These are phyloP conservation scores for Allium sativum DNA, from an alignment of 106 monocot genomes.

Conservation along the genomic window DNA sequence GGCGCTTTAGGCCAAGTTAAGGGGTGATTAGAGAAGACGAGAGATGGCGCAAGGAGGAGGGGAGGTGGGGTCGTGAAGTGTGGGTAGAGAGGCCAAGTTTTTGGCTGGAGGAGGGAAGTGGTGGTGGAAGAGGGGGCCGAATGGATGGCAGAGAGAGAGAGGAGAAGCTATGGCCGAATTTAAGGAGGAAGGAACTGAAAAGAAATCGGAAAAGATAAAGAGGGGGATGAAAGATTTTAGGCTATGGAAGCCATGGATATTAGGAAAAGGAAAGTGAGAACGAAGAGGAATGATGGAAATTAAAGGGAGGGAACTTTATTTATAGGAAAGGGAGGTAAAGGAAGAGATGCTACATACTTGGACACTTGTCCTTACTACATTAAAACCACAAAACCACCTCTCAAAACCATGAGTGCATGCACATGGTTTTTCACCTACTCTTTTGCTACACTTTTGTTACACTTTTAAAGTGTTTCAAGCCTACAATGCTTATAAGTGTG, in stretches of 20 bases:
- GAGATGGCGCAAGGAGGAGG: not conserved
- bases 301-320: not conserved
- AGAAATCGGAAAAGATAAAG: not conserved
- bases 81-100: too few relatives aligned
- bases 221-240: not conserved
- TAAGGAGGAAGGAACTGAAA: not conserved
- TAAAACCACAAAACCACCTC: too few relatives aligned
- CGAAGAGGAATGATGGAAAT: not conserved
- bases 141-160: not conserved
- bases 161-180: not conserved
- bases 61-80: not conserved
- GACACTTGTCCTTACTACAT: too few relatives aligned
- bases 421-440: too few relatives aligned
- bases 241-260: too few relatives aligned
- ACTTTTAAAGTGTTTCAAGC: too few relatives aligned
- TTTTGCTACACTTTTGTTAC: too few relatives aligned
- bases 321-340: not conserved
- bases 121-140: not conserved
- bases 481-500: too few relatives aligned
- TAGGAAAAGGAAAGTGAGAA: not conserved
- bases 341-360: too few relatives aligned
- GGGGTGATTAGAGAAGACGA: too few relatives aligned
- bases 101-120: not conserved
- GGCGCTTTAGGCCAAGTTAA: too few relatives aligned
- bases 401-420: too few relatives aligned